Conservation (phyloP, 164 flowering plant species). For the Sextonia rubra region DNA sequence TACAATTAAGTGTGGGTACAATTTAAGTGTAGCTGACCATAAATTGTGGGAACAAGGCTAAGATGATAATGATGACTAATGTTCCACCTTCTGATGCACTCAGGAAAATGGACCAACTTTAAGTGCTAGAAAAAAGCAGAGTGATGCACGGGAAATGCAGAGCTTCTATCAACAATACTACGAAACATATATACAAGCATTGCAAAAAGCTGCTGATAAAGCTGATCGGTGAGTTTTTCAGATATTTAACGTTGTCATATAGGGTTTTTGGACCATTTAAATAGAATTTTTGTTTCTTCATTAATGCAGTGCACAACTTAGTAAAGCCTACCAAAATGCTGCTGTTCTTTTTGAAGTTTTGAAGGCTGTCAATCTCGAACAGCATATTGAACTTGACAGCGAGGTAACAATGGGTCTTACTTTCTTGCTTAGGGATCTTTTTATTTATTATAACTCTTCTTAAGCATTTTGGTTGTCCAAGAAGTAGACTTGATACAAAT, state of each 20-base stretch:
- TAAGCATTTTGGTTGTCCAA: background rate
- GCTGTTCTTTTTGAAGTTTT: conserved; percentile 96
- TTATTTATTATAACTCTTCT: background rate
- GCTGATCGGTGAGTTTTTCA: conserved; percentile 71
- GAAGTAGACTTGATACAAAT: background rate
- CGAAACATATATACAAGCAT: conserved; percentile 88
- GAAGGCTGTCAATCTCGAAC: conserved; percentile 87
- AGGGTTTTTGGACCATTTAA: background rate
- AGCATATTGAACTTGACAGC: conserved; percentile 75
- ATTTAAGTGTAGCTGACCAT: background rate
- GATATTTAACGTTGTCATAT: background rate
- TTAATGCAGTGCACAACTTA: conserved; percentile 81
- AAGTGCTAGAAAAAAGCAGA: conserved; percentile 54
- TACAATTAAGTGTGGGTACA: too few species aligned
- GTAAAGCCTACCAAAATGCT: conserved; percentile 98
- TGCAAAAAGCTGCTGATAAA: conserved; percentile 89
- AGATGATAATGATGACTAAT: background rate
- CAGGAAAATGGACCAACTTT: conserved; percentile 93
- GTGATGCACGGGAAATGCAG: conserved; percentile 99
- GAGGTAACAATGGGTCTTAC: conserved; percentile 53
- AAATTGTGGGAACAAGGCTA: background rate
- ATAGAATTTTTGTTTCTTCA: background rate
- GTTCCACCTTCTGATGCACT: background rate
- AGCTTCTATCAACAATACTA: conserved; percentile 95
- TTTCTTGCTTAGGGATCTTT: background rate